Percentiles rank a stretch among this genome's conserved stretches.
Conservation (phyloP, 1,284 basidiomycete genomes). For the Ustilago curta region DNA sequence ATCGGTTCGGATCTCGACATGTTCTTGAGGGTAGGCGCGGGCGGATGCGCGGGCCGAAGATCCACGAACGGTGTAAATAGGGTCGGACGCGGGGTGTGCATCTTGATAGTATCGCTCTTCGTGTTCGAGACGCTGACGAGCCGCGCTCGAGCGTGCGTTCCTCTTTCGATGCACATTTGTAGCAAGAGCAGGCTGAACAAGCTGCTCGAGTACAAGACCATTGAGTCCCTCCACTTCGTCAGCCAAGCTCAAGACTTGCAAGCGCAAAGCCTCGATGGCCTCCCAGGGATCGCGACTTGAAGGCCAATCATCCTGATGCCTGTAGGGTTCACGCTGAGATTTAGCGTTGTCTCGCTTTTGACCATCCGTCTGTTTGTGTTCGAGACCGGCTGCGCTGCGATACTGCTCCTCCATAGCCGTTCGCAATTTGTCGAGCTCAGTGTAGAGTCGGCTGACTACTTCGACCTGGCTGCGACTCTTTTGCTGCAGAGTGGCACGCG, state of each 20-base stretch:
- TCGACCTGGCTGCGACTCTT: conserved; percentile 35
- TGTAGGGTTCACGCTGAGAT: conserved; percentile 20
- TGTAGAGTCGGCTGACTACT: conserved; percentile 44
- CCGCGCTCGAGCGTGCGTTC: conserved; percentile 6
- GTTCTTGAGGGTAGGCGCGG: background rate
- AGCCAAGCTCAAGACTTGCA: conserved; percentile 42
- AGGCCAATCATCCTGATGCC: conserved; percentile 29
- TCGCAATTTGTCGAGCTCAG: conserved; percentile 42
- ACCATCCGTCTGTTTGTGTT: background rate
- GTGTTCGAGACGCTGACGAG: conserved; percentile 5
- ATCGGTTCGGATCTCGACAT: conserved; percentile 27
- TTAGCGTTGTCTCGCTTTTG: background rate
- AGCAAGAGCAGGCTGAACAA: conserved; percentile 12
- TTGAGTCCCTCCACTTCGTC: conserved; percentile 48
- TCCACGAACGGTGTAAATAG: conserved; percentile 9
- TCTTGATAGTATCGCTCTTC: conserved; percentile 16
- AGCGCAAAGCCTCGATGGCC: conserved; percentile 41
- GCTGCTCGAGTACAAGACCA: conserved; percentile 38
- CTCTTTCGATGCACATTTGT: conserved; percentile 1
- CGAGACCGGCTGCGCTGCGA: conserved; percentile 19
- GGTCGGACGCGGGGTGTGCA: conserved; percentile 40
- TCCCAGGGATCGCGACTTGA: conserved; percentile 45
- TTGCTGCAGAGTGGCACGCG: conserved; percentile 7
- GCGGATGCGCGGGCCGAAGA: conserved; percentile 4
- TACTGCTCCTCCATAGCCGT: conserved; percentile 49